phyloP scores from a whole-genome alignment of 257 asterid species.

The Solanum peruvianum region DNA sequence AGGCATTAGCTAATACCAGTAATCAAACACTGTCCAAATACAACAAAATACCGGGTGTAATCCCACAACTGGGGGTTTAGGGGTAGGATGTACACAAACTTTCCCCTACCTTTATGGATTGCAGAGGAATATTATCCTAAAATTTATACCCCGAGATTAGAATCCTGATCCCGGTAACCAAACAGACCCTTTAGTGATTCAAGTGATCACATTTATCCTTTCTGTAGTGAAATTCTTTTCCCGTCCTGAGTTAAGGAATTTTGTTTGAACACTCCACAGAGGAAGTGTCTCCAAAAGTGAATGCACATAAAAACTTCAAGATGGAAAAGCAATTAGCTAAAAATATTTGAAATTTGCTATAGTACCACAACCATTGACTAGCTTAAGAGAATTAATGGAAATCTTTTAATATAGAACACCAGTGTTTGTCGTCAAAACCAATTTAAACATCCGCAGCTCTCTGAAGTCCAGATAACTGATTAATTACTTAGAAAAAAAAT shows the following conservation, averaged over 20 bases:
- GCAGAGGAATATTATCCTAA: background rate
- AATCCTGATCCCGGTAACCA: background rate
- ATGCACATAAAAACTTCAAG: background rate
- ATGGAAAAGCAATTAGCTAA: background rate
- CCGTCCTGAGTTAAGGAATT: background rate
- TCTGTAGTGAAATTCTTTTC: background rate
- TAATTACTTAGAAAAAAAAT: background rate
- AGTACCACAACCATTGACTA: background rate
- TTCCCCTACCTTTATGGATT: background rate
- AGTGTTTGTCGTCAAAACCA: background rate
- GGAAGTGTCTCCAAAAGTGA: background rate
- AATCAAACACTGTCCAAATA: background rate
- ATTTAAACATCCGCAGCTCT: background rate
- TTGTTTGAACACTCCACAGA: background rate
- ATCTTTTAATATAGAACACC: background rate
- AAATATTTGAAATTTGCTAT: background rate
- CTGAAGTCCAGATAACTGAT: background rate
- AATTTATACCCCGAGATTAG: background rate
- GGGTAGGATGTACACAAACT: background rate
- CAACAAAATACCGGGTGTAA: background rate
- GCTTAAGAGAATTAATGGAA: background rate
- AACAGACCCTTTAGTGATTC: background rate
- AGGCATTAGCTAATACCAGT: background rate
- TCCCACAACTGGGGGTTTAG: background rate
- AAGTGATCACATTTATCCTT: background rate